A percentile compares a stretch with the other conserved stretches of the same genome.
Conservation (phyloP, 78 protist genomes). For the Dictyostelium capitatum region DNA sequence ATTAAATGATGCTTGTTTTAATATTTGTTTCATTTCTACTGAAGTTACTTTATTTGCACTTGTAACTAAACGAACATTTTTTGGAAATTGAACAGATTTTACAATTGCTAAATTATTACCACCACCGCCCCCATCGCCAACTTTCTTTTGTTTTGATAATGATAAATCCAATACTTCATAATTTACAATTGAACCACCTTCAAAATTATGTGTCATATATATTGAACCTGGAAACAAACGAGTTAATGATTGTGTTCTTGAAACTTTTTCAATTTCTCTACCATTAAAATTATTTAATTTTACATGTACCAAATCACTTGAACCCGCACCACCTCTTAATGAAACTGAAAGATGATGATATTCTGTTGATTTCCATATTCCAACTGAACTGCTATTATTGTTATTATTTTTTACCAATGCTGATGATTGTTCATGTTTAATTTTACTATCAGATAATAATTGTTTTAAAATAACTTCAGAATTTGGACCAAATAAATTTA, state of each 20-base stretch:
- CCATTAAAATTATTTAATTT: conserved; percentile 5
- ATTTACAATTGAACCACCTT: neutral
- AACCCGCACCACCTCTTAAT: conserved; percentile 51
- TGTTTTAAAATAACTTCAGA: neutral
- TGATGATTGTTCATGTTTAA: neutral
- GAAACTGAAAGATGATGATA: conserved; percentile 24
- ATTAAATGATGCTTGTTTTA: conserved; percentile 10
- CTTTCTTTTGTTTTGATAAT: neutral
- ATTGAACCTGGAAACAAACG: conserved; percentile 62
- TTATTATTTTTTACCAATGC: neutral
- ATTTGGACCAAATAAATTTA: conserved; percentile 7
- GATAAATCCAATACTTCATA: conserved; percentile 16
- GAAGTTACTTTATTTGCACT: neutral
- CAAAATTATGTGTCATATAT: conserved; percentile 15
- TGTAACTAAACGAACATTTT: conserved; percentile 4
- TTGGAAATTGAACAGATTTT: conserved; percentile 4
- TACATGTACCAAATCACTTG: conserved; percentile 29
- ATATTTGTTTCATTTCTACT: conserved; percentile 22
- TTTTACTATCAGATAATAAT: neutral
- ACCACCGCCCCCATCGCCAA: too few species aligned
- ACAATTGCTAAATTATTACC: conserved; percentile 19
- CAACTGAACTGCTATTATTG: neutral
- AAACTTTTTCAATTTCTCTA: conserved; percentile 12
- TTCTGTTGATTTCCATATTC: conserved; percentile 9
- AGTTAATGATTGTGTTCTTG: conserved; percentile 32